phyloP scores from a whole-genome alignment of 2,329 filamentous ascomycete genomes.

The Macrophomina pseudophaseolina region DNA sequence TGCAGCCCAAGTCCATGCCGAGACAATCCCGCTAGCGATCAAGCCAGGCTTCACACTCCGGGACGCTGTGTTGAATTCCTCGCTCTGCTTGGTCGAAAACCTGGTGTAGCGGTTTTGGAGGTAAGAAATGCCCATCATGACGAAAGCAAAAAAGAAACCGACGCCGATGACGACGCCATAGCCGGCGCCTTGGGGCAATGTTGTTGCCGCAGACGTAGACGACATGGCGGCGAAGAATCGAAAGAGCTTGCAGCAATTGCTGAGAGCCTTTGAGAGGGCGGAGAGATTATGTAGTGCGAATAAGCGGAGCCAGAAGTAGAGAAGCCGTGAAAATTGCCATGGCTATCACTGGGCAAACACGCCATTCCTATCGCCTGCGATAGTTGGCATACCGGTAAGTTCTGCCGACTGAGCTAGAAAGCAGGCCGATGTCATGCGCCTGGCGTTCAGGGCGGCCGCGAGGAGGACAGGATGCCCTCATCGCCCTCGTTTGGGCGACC shows the following conservation, averaged over 20 bases:
- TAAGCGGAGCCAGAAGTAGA: neutral
- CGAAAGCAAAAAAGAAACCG: slow-evolving; percentile 41
- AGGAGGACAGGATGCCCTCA: neutral
- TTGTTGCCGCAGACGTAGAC: slow-evolving; percentile 7
- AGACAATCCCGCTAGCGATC: slow-evolving; percentile 58
- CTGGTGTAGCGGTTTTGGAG: slow-evolving; percentile 43
- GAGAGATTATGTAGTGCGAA: neutral
- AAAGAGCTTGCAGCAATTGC: neutral
- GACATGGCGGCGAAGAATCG: neutral
- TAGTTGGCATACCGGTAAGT: neutral
- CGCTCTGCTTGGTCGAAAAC: slow-evolving; percentile 52
- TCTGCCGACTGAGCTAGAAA: neutral
- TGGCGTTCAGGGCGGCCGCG: neutral
- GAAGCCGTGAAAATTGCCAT: neutral
- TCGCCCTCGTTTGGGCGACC: neutral
- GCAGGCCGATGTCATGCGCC: neutral
- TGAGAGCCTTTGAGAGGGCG: neutral
- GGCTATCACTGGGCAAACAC: neutral
- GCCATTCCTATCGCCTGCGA: neutral
- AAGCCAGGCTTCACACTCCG: slow-evolving; percentile 57
- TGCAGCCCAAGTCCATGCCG: slow-evolving; percentile 34
- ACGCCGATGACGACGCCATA: slow-evolving; percentile 42
- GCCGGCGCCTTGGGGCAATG: slow-evolving; percentile 27
- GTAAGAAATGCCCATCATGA: slow-evolving; percentile 44
- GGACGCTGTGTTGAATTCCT: slow-evolving; percentile 64